phyloP scores from a whole-genome alignment of 2,329 filamentous ascomycete genomes.

The Verticillium nonalfalfae region DNA sequence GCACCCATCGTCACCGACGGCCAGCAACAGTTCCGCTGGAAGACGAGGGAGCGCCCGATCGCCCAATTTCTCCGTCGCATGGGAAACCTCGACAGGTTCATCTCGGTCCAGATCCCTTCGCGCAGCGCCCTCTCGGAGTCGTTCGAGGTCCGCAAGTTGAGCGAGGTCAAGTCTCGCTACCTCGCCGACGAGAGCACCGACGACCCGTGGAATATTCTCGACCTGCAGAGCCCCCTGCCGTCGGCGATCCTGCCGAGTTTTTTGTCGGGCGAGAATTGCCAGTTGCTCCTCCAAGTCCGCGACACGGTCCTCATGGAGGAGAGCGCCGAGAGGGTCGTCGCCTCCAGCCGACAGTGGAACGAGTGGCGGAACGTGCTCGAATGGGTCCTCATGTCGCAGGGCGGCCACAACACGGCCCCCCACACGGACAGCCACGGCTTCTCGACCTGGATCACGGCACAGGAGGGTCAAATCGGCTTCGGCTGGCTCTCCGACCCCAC shows the following conservation, averaged over 20 bases:
- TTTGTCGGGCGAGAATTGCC: constrained; percentile 5
- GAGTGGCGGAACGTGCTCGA: constrained; percentile 24
- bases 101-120: constrained; percentile 12
- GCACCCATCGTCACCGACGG: constrained; percentile 9
- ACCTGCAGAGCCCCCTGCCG: constrained; percentile 2
- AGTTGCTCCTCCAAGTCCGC: constrained; percentile 4
- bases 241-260: constrained; percentile 3
- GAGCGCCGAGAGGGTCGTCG: constrained; percentile 11
- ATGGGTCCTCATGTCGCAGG: constrained; percentile 23
- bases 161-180: constrained; percentile 2
- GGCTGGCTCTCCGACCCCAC: constrained; percentile 22
- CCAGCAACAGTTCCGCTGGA: constrained; percentile 12
- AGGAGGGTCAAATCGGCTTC: constrained; percentile 18
- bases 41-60: constrained; percentile 4
- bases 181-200: constrained; percentile 1
- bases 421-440: constrained; percentile 26
- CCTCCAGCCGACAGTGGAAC: constrained; percentile 19
- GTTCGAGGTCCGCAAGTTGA: constrained; percentile 6
- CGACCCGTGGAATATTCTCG: constrained; percentile 6
- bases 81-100: background rate
- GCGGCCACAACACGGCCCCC: constrained; percentile 24
- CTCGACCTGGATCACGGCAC: constrained; percentile 25
- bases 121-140: constrained; percentile 1
- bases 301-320: constrained; percentile 4
- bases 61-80: constrained; percentile 9